A percentile compares a stretch with the other conserved stretches of the same genome.
phyloP scores from a whole-genome alignment of 2,329 filamentous ascomycete species.

The Purpureocillium takamizusanense region DNA sequence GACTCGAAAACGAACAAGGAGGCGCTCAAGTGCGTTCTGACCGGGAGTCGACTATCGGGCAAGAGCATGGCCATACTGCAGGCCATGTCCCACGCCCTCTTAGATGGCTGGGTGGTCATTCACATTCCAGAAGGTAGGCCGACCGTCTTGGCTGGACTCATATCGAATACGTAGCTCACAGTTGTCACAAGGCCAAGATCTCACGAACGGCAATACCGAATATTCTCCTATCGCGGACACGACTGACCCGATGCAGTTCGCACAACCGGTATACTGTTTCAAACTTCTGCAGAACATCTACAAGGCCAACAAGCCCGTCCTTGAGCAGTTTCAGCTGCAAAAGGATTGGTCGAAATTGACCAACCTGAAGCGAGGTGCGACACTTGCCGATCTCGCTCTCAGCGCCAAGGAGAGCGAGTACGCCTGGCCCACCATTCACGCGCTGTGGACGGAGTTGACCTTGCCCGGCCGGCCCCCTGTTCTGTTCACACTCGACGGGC shows the following conservation, averaged over 20 bases:
- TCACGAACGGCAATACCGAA: conserved; percentile 71
- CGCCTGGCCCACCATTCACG: conserved; percentile 72
- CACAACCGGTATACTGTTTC: conserved; percentile 70
- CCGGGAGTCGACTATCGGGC: conserved; percentile 65
- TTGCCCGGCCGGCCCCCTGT: conserved; percentile 47
- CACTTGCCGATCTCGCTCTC: conserved; percentile 60
- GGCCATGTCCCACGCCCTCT: conserved; percentile 69
- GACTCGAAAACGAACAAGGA: conserved; percentile 41
- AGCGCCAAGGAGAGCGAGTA: conserved; percentile 66
- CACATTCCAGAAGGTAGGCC: conserved; percentile 77
- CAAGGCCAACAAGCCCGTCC: conserved; percentile 60
- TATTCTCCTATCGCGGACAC: conserved; percentile 62
- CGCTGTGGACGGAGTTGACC: conserved; percentile 71
- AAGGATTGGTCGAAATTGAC: conserved; percentile 33
- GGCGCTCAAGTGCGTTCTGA: conserved; percentile 57
- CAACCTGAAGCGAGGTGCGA: conserved; percentile 42
- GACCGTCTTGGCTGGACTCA: conserved; percentile 9
- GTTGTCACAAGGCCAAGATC: conserved; percentile 54
- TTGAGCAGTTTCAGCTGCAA: conserved; percentile 41
- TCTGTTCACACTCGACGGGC: conserved; percentile 68
- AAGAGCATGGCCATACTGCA: conserved; percentile 86
- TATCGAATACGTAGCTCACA: neutral
- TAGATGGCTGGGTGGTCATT: conserved; percentile 83
- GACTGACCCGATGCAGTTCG: conserved; percentile 48
- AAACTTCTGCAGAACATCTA: conserved; percentile 64